These are phyloP conservation scores for Blastocrithidia nonstop DNA, from an alignment of 208 protist genomes.

Conservation along the genomic window DNA sequence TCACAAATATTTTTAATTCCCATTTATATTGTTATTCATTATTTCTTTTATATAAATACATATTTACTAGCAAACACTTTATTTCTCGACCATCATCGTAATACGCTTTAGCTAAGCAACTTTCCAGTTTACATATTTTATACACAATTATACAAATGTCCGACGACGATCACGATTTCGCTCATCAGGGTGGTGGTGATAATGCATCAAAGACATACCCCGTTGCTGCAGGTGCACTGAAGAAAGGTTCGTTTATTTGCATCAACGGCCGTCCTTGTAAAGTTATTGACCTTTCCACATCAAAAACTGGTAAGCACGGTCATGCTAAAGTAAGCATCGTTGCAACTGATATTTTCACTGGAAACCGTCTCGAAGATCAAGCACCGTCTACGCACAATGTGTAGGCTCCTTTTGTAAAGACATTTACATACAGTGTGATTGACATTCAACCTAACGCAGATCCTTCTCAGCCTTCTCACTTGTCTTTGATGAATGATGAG, in stretches of 20 bases:
- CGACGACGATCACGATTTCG: constrained; percentile 64
- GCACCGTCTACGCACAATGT: constrained; percentile 96
- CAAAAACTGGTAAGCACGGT: constrained; percentile 98
- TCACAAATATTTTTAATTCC: no score
- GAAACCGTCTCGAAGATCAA: constrained; percentile 96
- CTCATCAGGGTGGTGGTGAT: constrained; percentile 27
- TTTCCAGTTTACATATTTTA: no score
- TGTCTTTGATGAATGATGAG: constrained; percentile 87
- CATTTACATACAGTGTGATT: constrained; percentile 89
- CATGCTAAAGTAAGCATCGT: constrained; percentile 97
- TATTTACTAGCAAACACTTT: no score
- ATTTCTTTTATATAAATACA: no score
- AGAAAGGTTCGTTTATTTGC: constrained; percentile 81
- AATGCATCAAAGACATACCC: constrained; percentile 78
- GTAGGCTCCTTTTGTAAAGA: constrained; percentile 90
- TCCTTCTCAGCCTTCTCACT: constrained; percentile 32
- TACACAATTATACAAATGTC: constrained; percentile 9
- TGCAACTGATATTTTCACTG: constrained; percentile 97
- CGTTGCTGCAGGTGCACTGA: constrained; percentile 69
- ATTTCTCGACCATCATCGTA: no score
- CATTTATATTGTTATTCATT: no score
- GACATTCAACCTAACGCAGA: constrained; percentile 87
- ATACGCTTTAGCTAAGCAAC: no score
- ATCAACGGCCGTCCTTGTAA: constrained; percentile 92
- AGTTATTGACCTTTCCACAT: constrained; percentile 95